Evolutionary conservation across 805 yeast species (phyloP), one percentile per base, ranked within the genome.

Genomic region (Vanderwaltozyma polyspora): DNA sequence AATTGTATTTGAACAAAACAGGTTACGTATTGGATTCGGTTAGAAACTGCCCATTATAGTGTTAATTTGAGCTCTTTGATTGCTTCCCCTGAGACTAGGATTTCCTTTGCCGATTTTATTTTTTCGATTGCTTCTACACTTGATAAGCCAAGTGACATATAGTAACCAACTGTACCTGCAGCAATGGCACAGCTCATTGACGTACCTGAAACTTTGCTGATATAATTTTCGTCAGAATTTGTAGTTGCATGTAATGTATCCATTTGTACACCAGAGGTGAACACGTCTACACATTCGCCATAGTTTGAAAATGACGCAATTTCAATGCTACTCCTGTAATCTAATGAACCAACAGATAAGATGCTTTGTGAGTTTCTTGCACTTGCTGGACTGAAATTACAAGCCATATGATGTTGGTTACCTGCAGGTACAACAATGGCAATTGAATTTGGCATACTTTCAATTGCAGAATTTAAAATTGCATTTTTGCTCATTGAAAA

Each of bases 201-300:
- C 0, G 91, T 82, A 1, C 93, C 93, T 3, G 85, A 63, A 19
- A 53, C 53, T 8, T 57, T 46, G 3, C 56, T 46, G 11, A 60
- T 35, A 21, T 41, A 73, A 46, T 75, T 60, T 5, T 45, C 40
- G 7, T 51, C 38, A 3, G 58, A 45, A 3, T 28, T 28, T 12
- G 44, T 42, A 5, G 34, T 33, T 3, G 48, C 29, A 1, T 25
- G 44, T 11, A 79, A 63, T 35, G 87, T 78, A 19, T 64, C 60
- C 3, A 85, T 78, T 12, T 63, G 61, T 0, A 76, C 77, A 0
- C 97, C 97, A 31, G 89, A 73, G 0, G 95, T 85, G 58, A 82
- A 79, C 1, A 84, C 65, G 49, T 84, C 85, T 6, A 87, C 93
- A 56, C 96, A 89, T n/a, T 66, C 63, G 0, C 97, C 96, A 86